Base-by-base conservation (phyloP, 495 filamentous ascomycete species). In the Lentithecium fluviatile region DNA sequence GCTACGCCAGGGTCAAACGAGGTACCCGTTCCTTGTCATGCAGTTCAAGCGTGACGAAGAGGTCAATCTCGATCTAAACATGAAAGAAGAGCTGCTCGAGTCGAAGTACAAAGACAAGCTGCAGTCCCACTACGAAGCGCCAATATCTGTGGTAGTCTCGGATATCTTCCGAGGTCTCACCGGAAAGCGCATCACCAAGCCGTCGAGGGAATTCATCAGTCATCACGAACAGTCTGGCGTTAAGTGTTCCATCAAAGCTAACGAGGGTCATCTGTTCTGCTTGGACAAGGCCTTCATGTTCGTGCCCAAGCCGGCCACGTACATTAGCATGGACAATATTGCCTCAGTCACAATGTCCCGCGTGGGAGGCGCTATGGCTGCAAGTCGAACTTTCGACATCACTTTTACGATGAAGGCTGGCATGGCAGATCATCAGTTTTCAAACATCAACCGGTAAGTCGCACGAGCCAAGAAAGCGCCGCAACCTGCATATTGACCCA, bases 1-100 rank as follows among this genome's bases (percentile, higher is more conserved):
- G 21, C 82, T 99, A 47, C 88, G 95, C 47, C 95, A 99, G 75
- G 95, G 95, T 64, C 95, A 99, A 75, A 99, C 95, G 1, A 84
- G 94, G 66, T 99, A 99, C 73, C 95, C 95, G 7, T 99, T 99
- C 80, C 78, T 97, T 58, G 94, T 99, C 36, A 99, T 99, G 95
- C 95, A 99, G 73, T 88, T 96, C 76, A 99, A 99, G 79, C 80
- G 89, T 56, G 95, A 99, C 60, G 95, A 99, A 70, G 95, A 99
- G 74, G 91, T 97, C 20, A 91, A 89, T 48, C 87, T 99, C 38
- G 94, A 97, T 67, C 79, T 99, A 37, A 99, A 99, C 74, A 90
- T 99, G 79, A 92, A 90, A n/a, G 91, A 96, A 71, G 82, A 86
- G 40, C 70, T 83, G 15, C 71, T 97, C 66, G 83, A 90, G 61